Evolutionary conservation across 2,329 filamentous ascomycete species (phyloP).

Genomic region (Rachicladosporium sp.): DNA sequence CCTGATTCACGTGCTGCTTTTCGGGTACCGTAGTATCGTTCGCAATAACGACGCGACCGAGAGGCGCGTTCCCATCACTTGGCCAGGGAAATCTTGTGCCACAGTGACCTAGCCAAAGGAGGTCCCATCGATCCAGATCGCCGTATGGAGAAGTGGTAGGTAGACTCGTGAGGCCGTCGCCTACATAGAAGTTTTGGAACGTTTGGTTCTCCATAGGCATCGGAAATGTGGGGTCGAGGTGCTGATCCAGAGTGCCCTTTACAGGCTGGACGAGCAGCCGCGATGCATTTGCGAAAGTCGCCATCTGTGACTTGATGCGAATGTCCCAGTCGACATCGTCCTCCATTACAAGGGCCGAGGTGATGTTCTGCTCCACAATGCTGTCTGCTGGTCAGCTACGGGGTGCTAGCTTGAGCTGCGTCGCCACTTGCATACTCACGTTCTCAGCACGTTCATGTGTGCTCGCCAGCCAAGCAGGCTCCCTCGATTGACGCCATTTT

Average conservation of each 20-base stretch:
- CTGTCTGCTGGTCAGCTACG: slow-evolving; percentile 22
- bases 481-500: slow-evolving; percentile 16
- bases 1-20: slow-evolving; percentile 11
- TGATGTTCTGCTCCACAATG: slow-evolving; percentile 24
- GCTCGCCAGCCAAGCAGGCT: slow-evolving; percentile 14
- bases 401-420: background rate
- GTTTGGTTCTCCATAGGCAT: slow-evolving; percentile 4
- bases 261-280: slow-evolving; percentile 25
- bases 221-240: slow-evolving; percentile 12
- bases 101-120: slow-evolving; percentile 32
- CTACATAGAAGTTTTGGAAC: slow-evolving; percentile 8
- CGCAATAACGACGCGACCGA: slow-evolving; percentile 12
- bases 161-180: slow-evolving; percentile 2
- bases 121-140: slow-evolving; percentile 22
- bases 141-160: slow-evolving; percentile 14
- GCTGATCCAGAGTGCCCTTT: slow-evolving; percentile 7
- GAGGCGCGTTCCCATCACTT: slow-evolving; percentile 7
- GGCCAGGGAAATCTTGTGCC: slow-evolving; percentile 22
- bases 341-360: slow-evolving; percentile 32
- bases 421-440: slow-evolving; percentile 6
- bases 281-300: slow-evolving; percentile 25
- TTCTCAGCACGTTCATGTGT: slow-evolving; percentile 16
- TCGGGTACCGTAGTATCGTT: slow-evolving; percentile 15
- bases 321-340: slow-evolving; percentile 36
- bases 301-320: slow-evolving; percentile 29